Percentiles rank a stretch among this genome's conserved stretches.
These are phyloP conservation scores for Bidens hawaiensis DNA, from an alignment of 140 eudicot species.

Conservation along the genomic window DNA sequence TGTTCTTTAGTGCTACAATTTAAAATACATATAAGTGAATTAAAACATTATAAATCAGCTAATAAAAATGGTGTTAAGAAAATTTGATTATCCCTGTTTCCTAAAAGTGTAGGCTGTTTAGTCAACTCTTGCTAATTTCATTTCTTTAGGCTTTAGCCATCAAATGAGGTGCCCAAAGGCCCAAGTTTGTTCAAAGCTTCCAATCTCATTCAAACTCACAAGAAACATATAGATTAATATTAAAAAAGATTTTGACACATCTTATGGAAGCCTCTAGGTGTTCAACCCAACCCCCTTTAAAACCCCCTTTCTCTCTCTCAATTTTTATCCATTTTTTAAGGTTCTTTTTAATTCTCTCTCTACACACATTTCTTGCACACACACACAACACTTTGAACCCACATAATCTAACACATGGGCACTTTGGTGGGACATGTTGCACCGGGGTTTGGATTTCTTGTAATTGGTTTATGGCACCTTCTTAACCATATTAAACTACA, in stretches of 20 bases:
- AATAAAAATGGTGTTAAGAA: too few species aligned
- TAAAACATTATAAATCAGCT: neutral
- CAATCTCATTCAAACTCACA: slow-evolving; percentile 23
- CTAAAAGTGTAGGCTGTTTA: neutral
- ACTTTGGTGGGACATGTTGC: slow-evolving; percentile 75
- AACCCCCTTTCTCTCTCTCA: slow-evolving; percentile 13
- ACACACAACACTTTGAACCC: slow-evolving; percentile 11
- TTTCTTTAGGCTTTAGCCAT: slow-evolving; percentile 18
- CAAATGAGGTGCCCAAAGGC: slow-evolving; percentile 1
- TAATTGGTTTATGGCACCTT: slow-evolving; percentile 73
- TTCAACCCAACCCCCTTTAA: slow-evolving; percentile 26
- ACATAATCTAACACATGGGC: slow-evolving; percentile 44
- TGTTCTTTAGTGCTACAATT: too few species aligned
- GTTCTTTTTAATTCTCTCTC: slow-evolving; percentile 21
- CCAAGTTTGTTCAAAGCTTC: slow-evolving; percentile 18
- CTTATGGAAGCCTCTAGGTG: slow-evolving; percentile 31
- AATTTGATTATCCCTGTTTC: too few species aligned
- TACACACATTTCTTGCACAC: neutral
- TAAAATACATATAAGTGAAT: too few species aligned
- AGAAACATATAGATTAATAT: slow-evolving; percentile 19
- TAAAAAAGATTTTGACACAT: slow-evolving; percentile 16
- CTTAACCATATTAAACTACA: slow-evolving; percentile 60
- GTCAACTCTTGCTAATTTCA: slow-evolving; percentile 7
- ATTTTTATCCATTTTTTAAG: slow-evolving; percentile 3
- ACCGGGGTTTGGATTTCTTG: slow-evolving; percentile 69